Conservation (phyloP, 169 alveolate genomes). For the Sarcocystis neurona region DNA sequence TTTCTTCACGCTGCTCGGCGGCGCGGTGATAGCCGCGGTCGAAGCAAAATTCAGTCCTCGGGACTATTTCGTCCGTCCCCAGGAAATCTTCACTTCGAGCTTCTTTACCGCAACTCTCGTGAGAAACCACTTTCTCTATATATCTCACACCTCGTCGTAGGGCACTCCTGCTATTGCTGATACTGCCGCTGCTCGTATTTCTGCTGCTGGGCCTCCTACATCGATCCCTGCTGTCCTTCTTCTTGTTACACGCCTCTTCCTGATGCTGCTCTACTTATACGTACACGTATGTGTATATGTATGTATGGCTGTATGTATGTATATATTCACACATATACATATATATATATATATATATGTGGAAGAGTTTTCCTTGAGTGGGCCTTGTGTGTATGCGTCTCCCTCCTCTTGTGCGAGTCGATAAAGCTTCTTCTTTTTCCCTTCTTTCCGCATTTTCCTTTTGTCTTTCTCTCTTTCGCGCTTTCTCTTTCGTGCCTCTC, state of each 20-base stretch:
- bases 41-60: not conserved
- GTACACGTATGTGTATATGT: too few species aligned
- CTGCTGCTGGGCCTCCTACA: not conserved
- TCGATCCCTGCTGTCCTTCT: not conserved
- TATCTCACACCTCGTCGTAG: too few species aligned
- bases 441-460: too few species aligned
- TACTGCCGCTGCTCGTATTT: too few species aligned
- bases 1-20: slow-evolving; percentile 20
- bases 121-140: too few species aligned
- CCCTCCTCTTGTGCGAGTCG: too few species aligned
- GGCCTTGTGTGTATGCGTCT: too few species aligned
- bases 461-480: slow-evolving; percentile 8
- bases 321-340: not conserved
- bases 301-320: too few species aligned
- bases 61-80: not conserved
- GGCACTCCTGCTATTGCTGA: too few species aligned
- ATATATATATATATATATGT: too few species aligned
- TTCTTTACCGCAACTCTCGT: slow-evolving; percentile 33
- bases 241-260: not conserved
- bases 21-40: not conserved
- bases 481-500: not conserved
- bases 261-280: not conserved
- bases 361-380: too few species aligned
- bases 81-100: not conserved
- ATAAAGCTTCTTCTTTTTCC: too few species aligned